A percentile compares a stretch with the other conserved stretches of the same genome.
Conservation (phyloP, 805 yeast genomes). For the Saccharomyces paradoxus region DNA sequence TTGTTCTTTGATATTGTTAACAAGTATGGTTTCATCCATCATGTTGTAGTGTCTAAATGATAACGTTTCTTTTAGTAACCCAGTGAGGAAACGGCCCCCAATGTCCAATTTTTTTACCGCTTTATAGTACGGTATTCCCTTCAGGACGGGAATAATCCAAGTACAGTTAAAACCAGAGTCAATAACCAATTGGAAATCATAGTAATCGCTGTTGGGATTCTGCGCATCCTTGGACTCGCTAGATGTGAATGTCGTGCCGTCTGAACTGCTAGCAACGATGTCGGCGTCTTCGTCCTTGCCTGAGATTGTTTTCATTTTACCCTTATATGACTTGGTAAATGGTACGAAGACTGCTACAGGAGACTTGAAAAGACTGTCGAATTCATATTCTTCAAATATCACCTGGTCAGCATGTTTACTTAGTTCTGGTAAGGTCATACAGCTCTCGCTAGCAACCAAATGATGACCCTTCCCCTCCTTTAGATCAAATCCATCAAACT, state of each 20-base stretch:
- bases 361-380: constrained; percentile 59
- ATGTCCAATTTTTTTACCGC: constrained; percentile 74
- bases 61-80: constrained; percentile 71
- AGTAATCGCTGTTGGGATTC: constrained; percentile 15
- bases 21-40: constrained; percentile 78
- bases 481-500: constrained; percentile 37
- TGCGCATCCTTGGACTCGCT: background rate
- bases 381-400: constrained; percentile 87
- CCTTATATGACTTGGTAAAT: constrained; percentile 37
- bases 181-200: constrained; percentile 68
- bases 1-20: constrained; percentile 78
- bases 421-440: constrained; percentile 71
- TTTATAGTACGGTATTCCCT: constrained; percentile 67
- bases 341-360: constrained; percentile 56
- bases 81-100: constrained; percentile 81
- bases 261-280: background rate
- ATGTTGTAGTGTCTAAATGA: constrained; percentile 91
- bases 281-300: constrained; percentile 17
- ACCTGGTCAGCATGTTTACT: constrained; percentile 85
- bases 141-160: constrained; percentile 75
- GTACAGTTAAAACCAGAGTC: constrained; percentile 88
- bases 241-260: background rate
- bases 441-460: constrained; percentile 69
- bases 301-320: constrained; percentile 8
- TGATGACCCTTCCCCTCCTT: constrained; percentile 42